Evolutionary conservation across 257 asterid species (phyloP).

Genomic region (Ballota nigra): DNA sequence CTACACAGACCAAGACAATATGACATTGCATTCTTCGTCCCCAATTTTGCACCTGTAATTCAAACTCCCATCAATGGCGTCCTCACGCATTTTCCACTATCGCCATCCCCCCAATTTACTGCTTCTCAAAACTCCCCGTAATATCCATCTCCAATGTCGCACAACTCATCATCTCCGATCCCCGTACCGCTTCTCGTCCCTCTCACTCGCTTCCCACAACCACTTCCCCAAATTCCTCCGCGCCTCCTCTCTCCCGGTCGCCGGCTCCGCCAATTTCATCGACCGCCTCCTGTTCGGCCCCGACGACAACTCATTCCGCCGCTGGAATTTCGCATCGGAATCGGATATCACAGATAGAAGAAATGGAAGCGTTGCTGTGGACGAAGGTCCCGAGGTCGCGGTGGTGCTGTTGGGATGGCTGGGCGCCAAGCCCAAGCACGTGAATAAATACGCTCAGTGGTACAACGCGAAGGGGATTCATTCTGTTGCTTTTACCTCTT

Average conservation of each 20-base stretch:
- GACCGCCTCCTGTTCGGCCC: conserved; percentile 33
- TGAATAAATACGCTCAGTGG: conserved; percentile 64
- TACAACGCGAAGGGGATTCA: conserved; percentile 69
- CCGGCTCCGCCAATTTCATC: conserved; percentile 24
- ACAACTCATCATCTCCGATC: conserved; percentile 16
- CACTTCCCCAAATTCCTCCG: conserved; percentile 8
- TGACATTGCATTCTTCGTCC: neutral
- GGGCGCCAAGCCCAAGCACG: conserved; percentile 70
- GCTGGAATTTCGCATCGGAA: conserved; percentile 46
- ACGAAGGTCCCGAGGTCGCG: conserved; percentile 52
- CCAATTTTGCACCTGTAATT: neutral
- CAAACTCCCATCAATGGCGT: conserved; percentile 44
- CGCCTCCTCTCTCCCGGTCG: conserved; percentile 11
- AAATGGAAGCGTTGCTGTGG: conserved; percentile 8
- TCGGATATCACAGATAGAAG: neutral
- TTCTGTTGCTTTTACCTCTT: conserved; percentile 64
- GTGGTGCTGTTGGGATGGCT: conserved; percentile 91
- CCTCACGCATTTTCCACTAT: conserved; percentile 39
- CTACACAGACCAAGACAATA: too few species aligned
- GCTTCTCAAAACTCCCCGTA: conserved; percentile 23
- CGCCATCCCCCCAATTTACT: conserved; percentile 34
- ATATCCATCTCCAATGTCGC: conserved; percentile 3
- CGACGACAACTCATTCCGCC: conserved; percentile 26
- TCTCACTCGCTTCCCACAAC: conserved; percentile 26
- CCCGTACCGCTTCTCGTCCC: conserved; percentile 11